phyloP scores from a whole-genome alignment of 2,329 filamentous ascomycete species.

The Corinectria fuckeliana region DNA sequence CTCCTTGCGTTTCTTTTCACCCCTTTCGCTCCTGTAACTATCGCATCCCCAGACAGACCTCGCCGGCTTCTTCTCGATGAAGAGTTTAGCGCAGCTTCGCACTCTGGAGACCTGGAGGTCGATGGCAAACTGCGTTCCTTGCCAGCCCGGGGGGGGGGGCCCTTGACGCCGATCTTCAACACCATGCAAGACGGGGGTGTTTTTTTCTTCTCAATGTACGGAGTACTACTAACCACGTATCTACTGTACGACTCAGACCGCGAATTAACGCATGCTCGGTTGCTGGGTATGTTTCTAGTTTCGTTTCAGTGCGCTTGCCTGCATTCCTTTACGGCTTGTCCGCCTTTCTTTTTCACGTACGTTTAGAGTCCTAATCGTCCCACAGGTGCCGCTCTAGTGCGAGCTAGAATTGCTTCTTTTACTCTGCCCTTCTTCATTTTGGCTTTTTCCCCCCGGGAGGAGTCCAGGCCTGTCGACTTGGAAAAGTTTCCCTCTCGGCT shows the following conservation, averaged over 20 bases:
- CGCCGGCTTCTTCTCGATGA: too few relatives aligned
- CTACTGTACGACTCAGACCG: too few relatives aligned
- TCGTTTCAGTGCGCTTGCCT: constrained; percentile 26
- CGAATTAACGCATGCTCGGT: not conserved
- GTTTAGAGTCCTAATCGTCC: constrained; percentile 32
- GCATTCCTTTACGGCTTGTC: constrained; percentile 13
- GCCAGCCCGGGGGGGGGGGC: not conserved
- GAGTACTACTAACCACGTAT: too few relatives aligned
- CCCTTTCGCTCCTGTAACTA: not conserved
- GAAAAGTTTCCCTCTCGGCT: constrained; percentile 15
- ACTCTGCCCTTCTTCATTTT: constrained; percentile 12
- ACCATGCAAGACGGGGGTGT: constrained; percentile 6
- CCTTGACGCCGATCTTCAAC: constrained; percentile 20
- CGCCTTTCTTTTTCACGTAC: constrained; percentile 35
- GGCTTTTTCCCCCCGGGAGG: constrained; percentile 1
- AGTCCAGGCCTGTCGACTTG: not conserved
- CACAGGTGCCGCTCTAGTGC: constrained; percentile 28
- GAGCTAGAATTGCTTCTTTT: constrained; percentile 27
- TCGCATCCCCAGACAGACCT: not conserved
- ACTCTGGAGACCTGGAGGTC: not conserved
- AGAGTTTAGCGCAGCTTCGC: not conserved
- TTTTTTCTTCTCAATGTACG: not conserved
- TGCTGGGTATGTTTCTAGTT: constrained; percentile 24
- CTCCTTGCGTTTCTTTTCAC: constrained; percentile 1
- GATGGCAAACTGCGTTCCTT: not conserved